Evolutionary conservation across 2,329 filamentous ascomycete species (phyloP), one percentile per base, ranked within the genome.

Genomic region (Hortaea sp.): DNA sequence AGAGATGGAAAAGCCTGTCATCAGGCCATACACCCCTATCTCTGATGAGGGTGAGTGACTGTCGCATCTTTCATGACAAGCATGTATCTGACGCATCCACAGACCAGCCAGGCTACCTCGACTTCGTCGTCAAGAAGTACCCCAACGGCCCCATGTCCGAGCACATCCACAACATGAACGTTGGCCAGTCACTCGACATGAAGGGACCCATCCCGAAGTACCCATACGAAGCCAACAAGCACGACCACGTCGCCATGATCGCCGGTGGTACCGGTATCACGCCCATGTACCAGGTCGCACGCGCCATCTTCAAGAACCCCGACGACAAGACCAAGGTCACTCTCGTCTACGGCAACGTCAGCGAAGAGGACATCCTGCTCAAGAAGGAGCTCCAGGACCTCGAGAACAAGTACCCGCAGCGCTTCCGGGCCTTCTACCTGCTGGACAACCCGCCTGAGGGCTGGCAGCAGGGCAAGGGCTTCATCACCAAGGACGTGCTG

Each of bases 151-250:
- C 86, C 51, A 97, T 98, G 92, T 94, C 86, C 53, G 79, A 81
- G 56, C 85, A 97, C 72, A 65, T 98, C 43, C 87, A 95, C 75
- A 75, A 77, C 63, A 79, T 98, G 80, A 74, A 76, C 31, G 82
- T 86, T 39, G 87, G 88, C 52, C 84, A 97, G 68, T 75, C 76
- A 11, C 81, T 98, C 46, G 83, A 90, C 52, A 81, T 98, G 74
- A 97, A 98, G 77, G 92, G 92, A 12, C 92, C 92, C 2, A 80
- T 98, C 35, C 86, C 88, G 60, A 98, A 98, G 71, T 97, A 95
- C 69, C 69, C 79, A 30, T 97, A 89, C 89, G 64, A 79, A 44
- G 63, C 82, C 57, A 97, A 97, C 78, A 95, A 95, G 79, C 89
- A 95, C 73, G 53, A 86, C 50, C 88, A 97, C 74, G 80, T 94